Percentiles rank a stretch among this genome's conserved stretches.
Conservation (phyloP, 2,329 filamentous ascomycete species). For the Apiospora arundinis region DNA sequence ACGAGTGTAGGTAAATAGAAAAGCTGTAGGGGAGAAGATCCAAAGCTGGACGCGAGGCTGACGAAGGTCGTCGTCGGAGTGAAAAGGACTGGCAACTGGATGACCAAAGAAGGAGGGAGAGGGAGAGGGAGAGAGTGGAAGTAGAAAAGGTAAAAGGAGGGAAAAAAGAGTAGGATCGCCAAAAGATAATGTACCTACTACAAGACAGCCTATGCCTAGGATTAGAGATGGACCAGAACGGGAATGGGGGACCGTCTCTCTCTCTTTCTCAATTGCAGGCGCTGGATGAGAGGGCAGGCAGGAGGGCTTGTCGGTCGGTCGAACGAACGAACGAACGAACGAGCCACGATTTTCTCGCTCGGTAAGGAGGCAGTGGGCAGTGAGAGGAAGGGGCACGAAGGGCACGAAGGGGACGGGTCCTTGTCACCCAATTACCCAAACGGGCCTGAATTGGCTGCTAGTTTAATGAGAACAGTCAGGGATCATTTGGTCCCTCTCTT, state of each 20-base stretch:
- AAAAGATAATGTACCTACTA: constrained; percentile 15
- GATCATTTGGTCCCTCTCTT: constrained; percentile 20
- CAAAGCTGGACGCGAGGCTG: constrained; percentile 26
- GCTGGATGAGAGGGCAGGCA: neutral
- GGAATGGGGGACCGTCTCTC: neutral
- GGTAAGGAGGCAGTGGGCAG: constrained; percentile 19
- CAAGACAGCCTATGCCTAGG: neutral
- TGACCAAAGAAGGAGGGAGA: constrained; percentile 22
- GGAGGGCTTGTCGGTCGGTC: constrained; percentile 3
- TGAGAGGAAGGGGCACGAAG: constrained; percentile 11
- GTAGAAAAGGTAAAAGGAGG: constrained; percentile 19
- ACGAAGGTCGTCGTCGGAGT: constrained; percentile 20
- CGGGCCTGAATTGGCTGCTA: constrained; percentile 22
- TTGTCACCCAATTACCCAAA: constrained; percentile 23
- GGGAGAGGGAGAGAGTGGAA: constrained; percentile 19
- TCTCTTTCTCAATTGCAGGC: neutral
- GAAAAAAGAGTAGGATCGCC: constrained; percentile 16
- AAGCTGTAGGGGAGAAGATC: constrained; percentile 25
- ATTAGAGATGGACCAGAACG: constrained; percentile 3
- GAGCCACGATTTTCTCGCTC: constrained; percentile 2
- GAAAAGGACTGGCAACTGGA: constrained; percentile 27
- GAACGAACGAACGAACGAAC: neutral
- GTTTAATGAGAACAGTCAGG: constrained; percentile 36
- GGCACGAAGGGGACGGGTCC: constrained; percentile 16
- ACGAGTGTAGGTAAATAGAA: constrained; percentile 22